Conservation (phyloP, 371 early-diverging fungal genomes). For the Mucor saturninus region DNA sequence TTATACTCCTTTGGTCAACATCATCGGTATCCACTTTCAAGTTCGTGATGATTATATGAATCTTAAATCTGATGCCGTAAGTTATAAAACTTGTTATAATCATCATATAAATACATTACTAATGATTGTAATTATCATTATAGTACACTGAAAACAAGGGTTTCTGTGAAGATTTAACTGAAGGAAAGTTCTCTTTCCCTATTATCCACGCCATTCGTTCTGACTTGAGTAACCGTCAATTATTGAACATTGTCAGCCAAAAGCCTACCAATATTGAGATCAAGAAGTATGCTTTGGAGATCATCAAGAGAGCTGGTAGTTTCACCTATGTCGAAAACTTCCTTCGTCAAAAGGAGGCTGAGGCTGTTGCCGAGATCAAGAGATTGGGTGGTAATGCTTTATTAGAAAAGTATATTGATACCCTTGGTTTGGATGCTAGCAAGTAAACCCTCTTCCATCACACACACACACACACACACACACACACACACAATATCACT, state of each 20-base stretch:
- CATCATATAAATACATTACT: not conserved
- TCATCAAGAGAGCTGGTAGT: constrained; percentile 77
- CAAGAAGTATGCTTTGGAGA: constrained; percentile 83
- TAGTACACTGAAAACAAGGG: constrained; percentile 92
- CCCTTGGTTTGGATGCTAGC: constrained; percentile 5
- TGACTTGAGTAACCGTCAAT: constrained; percentile 65
- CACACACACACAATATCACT: not conserved
- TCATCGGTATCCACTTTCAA: constrained; percentile 93
- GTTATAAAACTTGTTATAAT: not conserved
- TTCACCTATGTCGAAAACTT: constrained; percentile 79
- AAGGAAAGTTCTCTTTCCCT: constrained; percentile 97
- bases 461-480: not conserved
- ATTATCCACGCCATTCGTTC: constrained; percentile 86
- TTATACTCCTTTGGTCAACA: constrained; percentile 80
- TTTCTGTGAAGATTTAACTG: constrained; percentile 96
- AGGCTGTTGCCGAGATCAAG: constrained; percentile 63
- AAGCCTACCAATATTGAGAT: constrained; percentile 79
- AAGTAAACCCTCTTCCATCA: not conserved
- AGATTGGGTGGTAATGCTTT: constrained; percentile 77
- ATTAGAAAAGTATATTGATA: constrained; percentile 62
- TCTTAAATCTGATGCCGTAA: constrained; percentile 78
- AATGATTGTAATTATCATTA: no score
- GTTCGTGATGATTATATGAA: constrained; percentile 97
- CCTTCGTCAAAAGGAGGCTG: constrained; percentile 64
- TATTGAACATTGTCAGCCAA: constrained; percentile 86